Base-by-base conservation (phyloP, 1,139 yeast genomes). In the Geotrichum reessii region DNA sequence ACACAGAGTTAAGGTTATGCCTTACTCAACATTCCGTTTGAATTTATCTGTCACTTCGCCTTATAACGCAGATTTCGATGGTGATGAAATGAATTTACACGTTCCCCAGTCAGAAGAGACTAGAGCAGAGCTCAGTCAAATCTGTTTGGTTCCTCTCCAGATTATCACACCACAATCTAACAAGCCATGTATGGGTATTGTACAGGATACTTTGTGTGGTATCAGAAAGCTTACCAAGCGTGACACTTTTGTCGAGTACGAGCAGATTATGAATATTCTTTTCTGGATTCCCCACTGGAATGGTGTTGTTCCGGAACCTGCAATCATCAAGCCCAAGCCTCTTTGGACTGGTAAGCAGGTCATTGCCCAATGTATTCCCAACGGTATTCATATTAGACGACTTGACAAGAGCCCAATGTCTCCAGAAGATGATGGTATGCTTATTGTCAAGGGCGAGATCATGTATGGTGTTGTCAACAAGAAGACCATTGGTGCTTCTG, bases 151-250 rank as follows among this genome's bases (percentile, higher is more conserved):
- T 49, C 99, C 99, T 7, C 78, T 91, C 63, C 99, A 93, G 75
- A 95, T 93, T 80, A 96, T 93, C 50, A 92, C 98, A 19, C 97
- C 99, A 17, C 99, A 93, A 76, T 89, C 97, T 2, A 93, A 95
- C 74, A 95, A 93, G 75, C 99, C 99, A 40, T 97, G 95, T 65
- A 93, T 93, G 99, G 99, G 99, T 78, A 93, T 93, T 79, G 99
- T 93, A 63, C 99, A 93, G 78, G 99, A 93, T 75, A 92, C 99
- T 0, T 78, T 93, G 65, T 91, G 97, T 82, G 99, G 99, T 78
- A 81, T 93, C 61, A 86, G 99, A 76, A 93, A 95, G 72, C 83
- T 93, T 88, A 92, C 99, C 0, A 78, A 89, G 64, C 85, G 97
- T 71, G 99, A 93, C 71, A 82, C 79, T 48, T 93, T 91, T 69